Percentiles rank a stretch among this genome's conserved stretches.
Evolutionary conservation across 2,329 filamentous ascomycete genomes (phyloP).

Genomic region (Sclerotinia spermophila): DNA sequence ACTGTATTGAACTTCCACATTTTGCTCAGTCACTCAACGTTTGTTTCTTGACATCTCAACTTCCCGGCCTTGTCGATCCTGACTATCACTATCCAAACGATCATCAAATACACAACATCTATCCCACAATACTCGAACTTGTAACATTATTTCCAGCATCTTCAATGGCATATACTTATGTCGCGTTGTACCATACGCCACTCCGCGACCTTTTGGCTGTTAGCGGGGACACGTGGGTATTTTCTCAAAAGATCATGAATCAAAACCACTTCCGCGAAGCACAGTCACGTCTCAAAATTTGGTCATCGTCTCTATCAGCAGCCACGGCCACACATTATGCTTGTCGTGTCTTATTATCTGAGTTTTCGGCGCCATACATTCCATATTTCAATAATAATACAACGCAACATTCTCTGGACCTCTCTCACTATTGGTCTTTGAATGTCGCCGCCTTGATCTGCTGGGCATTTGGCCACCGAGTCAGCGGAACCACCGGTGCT

Average conservation of each 20-base stretch:
- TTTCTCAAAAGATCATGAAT: slow-evolving; percentile 50
- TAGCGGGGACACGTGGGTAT: slow-evolving; percentile 56
- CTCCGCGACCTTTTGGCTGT: slow-evolving; percentile 55
- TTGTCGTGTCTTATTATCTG: slow-evolving; percentile 46
- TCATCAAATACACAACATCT: slow-evolving; percentile 14
- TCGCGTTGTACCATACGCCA: slow-evolving; percentile 57
- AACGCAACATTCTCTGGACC: slow-evolving; percentile 21
- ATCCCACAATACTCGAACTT: slow-evolving; percentile 24
- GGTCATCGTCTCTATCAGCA: slow-evolving; percentile 46
- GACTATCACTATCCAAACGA: slow-evolving; percentile 35
- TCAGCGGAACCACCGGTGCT: not conserved
- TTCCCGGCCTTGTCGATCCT: slow-evolving; percentile 30
- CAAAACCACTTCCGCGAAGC: slow-evolving; percentile 46
- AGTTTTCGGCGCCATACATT: slow-evolving; percentile 41
- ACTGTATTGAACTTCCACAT: slow-evolving; percentile 14
- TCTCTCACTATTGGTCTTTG: slow-evolving; percentile 53
- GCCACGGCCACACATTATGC: slow-evolving; percentile 49
- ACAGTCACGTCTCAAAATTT: slow-evolving; percentile 45
- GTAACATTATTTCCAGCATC: slow-evolving; percentile 44
- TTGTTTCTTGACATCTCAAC: slow-evolving; percentile 28
- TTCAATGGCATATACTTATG: slow-evolving; percentile 50
- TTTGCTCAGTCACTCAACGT: slow-evolving; percentile 32
- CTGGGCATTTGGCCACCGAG: slow-evolving; percentile 51
- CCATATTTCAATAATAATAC: not conserved
- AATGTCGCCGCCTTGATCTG: slow-evolving; percentile 57